These are phyloP conservation scores for Globisporangium spinosum DNA, from an alignment of 352 stramenopile genomes.

Conservation along the genomic window DNA sequence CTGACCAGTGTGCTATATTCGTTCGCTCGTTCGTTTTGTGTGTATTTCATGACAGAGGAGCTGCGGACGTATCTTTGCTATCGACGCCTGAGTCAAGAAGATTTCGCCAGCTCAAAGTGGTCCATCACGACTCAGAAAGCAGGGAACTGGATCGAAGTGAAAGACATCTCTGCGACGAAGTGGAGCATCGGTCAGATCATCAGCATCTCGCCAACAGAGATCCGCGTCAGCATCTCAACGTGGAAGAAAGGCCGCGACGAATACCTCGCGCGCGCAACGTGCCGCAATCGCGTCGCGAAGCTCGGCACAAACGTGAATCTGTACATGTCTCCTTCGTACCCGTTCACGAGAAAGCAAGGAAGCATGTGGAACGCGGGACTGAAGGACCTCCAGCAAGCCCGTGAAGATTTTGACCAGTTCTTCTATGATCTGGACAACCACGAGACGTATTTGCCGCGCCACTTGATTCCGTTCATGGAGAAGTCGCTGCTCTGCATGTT, in stretches of 20 bases:
- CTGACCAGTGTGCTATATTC: conserved; percentile 3
- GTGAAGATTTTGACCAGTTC: conserved; percentile 64
- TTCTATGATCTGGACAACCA: conserved; percentile 61
- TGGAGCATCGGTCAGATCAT: conserved; percentile 80
- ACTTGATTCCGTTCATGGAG: conserved; percentile 68
- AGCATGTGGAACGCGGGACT: conserved; percentile 59
- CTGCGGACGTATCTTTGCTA: conserved; percentile 73
- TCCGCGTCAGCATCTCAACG: conserved; percentile 62
- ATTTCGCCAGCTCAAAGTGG: conserved; percentile 67
- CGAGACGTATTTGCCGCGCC: conserved; percentile 44
- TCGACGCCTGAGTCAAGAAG: conserved; percentile 55
- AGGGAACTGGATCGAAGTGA: conserved; percentile 81
- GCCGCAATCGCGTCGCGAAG: conserved; percentile 61
- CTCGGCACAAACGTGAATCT: conserved; percentile 72
- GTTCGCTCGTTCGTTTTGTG: background rate
- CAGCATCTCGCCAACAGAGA: conserved; percentile 52
- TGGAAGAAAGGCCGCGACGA: conserved; percentile 76
- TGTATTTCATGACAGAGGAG: conserved; percentile 29
- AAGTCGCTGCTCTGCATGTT: conserved; percentile 72
- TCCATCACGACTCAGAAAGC: conserved; percentile 61
- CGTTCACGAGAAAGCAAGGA: conserved; percentile 68
- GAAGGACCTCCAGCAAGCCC: conserved; percentile 59
- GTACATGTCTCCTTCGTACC: conserved; percentile 79
- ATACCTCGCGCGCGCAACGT: conserved; percentile 53
- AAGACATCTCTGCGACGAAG: conserved; percentile 68